Base-by-base conservation (phyloP, 2,329 filamentous ascomycete species). In the Calonectria montana region DNA sequence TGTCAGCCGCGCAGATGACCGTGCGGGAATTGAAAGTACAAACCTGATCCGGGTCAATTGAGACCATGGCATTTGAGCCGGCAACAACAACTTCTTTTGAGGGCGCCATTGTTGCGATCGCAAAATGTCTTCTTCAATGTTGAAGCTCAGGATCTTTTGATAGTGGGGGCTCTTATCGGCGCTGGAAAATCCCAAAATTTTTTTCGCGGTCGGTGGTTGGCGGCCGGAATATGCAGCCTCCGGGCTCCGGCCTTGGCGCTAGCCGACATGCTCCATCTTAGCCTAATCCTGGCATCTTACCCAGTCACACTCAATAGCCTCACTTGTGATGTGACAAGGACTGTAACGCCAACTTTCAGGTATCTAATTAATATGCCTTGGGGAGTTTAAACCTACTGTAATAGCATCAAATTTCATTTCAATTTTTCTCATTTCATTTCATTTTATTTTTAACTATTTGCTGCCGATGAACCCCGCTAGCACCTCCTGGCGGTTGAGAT, bases 1-100 rank as follows among this genome's bases (percentile, higher is more conserved):
- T 27, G 53, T 59, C 16, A 13, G 43, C 18, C 41, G 21, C 27
- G 74, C 78, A 67, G 78, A 73, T 37, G 1, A 31, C 6, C 41
- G 31, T 18, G n/a, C 9, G 39, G 9, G 35, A 12, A 27, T 16
- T 2, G 35, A 10, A 3, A 43, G 3, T 23, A 78, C 80, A 16
- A 70, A 86, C 84, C 84, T 86, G 84, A 29, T 86, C 84, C 15
- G 84, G 82, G 73, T 84, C 82, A 78, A 87, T 83, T 39, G 80
- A 72, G 39, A 79, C 77, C 48, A 83, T 72, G 59, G 80, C 80
- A 64, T 80, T 78, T 21, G 82, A 77, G 76, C 80, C 77, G 50
- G 79, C 74, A 53, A 78, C 78, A 69, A 77, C 82, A 67, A 86
- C 77, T 72, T 84, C 80, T 76, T 85, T 86, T 70, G 84, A 85